Base-by-base conservation (phyloP, 83 land plant genomes). In the Diphasiastrum complanatum region DNA sequence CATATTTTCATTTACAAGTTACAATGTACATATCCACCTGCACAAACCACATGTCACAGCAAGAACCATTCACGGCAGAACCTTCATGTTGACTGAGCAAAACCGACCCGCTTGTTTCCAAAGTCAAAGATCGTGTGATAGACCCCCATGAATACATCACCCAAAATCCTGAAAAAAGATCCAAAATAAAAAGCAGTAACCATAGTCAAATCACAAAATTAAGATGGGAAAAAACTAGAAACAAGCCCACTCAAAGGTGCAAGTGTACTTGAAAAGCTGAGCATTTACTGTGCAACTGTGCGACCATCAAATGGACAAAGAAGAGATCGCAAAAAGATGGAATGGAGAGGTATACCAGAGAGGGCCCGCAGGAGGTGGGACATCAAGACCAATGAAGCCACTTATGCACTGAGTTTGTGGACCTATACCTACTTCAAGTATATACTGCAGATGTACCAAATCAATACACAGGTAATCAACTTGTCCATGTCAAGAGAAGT, bases 291-390 rank as follows among this genome's bases (percentile, higher is more conserved):
- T 1, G 19, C 31, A 14, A 16, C 2, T 4, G 33, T 19, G 64
- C 48, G 0, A 55, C 53, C 33, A 70, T 5, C 3, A 47, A 60
- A 61, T 71, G 61, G 2, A 63, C 66, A 48, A n/a, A 32, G 11
- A 58, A 16, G 61, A 31, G 36, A 3, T 35, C 20, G 11, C 11
- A 62, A 25, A 47, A 30, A 27, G 23, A 58, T 27, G 23, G 14
- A 59, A 45, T 4, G 14, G 12, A 4, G 16, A 24, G 22, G 51
- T 63, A 47, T 78, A 83, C 87, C 87, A 83, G 38, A 81, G 64
- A 24, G 85, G 85, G 12, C 82, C 87, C n/a, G 70, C 70, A 28
- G 83, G 83, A 33, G 85, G 72, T 2, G 85, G 76, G 16, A 77
- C 60, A 64, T 81, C 87, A 41, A 83, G 36, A 3, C 76, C 81